Evolutionary conservation across 225 moss, liverwort and hornwort genomes (phyloP).

Genomic region (Takakia lepidozioides): DNA sequence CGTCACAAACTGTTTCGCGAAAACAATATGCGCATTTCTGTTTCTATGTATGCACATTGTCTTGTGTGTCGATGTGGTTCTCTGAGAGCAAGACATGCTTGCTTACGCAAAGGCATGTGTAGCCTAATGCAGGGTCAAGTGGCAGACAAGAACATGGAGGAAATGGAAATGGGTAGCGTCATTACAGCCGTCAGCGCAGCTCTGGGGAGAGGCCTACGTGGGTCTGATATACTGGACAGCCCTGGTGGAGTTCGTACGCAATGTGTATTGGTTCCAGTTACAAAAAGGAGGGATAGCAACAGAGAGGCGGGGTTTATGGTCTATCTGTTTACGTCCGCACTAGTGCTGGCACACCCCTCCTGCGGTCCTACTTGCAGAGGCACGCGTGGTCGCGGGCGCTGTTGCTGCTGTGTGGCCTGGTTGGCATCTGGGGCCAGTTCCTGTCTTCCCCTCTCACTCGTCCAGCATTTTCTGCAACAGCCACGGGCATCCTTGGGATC

Average conservation of each 20-base stretch:
- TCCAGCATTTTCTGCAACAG: conserved; percentile 73
- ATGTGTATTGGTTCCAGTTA: conserved; percentile 86
- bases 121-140: conserved; percentile 51
- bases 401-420: conserved; percentile 71
- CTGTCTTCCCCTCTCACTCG: conserved; percentile 57
- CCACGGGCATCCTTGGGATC: conserved; percentile 75
- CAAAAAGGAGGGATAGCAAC: conserved; percentile 60
- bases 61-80: not conserved
- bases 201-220: conserved; percentile 78
- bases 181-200: conserved; percentile 48
- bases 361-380: conserved; percentile 54
- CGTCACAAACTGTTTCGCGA: no score
- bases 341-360: conserved; percentile 67
- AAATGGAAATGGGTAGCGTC: conserved; percentile 51
- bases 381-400: conserved; percentile 84
- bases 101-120: conserved; percentile 45
- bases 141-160: conserved; percentile 37
- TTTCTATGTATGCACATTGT: not conserved
- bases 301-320: conserved; percentile 52
- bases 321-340: conserved; percentile 66
- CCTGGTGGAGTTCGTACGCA: conserved; percentile 73
- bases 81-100: not conserved
- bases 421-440: conserved; percentile 72
- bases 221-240: conserved; percentile 90
- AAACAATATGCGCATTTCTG: not conserved